Percentiles rank a stretch among this genome's conserved stretches.
phyloP scores from a whole-genome alignment of 2,329 filamentous ascomycete species.

The Pseudocercospora ulei region DNA sequence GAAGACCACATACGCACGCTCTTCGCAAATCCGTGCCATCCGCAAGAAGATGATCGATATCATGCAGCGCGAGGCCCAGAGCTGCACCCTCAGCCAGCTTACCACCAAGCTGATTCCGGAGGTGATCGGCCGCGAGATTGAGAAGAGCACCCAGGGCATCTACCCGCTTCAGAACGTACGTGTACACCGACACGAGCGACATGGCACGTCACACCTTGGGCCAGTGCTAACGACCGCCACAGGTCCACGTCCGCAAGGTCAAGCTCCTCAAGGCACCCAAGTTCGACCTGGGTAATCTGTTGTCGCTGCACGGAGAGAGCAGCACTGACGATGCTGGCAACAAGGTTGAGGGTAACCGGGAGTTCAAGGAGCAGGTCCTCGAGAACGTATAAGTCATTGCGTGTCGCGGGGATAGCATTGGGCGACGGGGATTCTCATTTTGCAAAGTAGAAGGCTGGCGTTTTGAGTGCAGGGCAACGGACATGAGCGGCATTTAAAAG shows the following conservation, averaged over 20 bases:
- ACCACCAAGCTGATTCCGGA: slow-evolving; percentile 98
- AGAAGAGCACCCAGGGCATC: slow-evolving; percentile 99
- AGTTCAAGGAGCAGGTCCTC: slow-evolving; percentile 98
- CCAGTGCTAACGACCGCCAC: slow-evolving; percentile 33
- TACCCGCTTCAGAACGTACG: slow-evolving; percentile 97
- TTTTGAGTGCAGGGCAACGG: slow-evolving; percentile 24
- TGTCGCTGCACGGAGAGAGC: slow-evolving; percentile 96
- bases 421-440: slow-evolving; percentile 25
- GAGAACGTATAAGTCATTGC: slow-evolving; percentile 74
- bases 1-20: slow-evolving; percentile 98
- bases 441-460: slow-evolving; percentile 24
- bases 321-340: slow-evolving; percentile 91
- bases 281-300: slow-evolving; percentile 94
- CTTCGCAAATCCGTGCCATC: slow-evolving; percentile 94
- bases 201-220: neutral
- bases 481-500: slow-evolving; percentile 18
- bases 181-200: slow-evolving; percentile 17
- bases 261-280: slow-evolving; percentile 98
- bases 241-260: slow-evolving; percentile 99
- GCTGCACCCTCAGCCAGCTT: slow-evolving; percentile 90
- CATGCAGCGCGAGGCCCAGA: slow-evolving; percentile 89
- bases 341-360: slow-evolving; percentile 72
- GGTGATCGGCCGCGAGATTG: slow-evolving; percentile 98
- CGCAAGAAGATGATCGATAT: slow-evolving; percentile 99
- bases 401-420: slow-evolving; percentile 21